Evolutionary conservation across 129 eudicot genomes (phyloP).

Genomic region (Helianthus tuberosus): DNA sequence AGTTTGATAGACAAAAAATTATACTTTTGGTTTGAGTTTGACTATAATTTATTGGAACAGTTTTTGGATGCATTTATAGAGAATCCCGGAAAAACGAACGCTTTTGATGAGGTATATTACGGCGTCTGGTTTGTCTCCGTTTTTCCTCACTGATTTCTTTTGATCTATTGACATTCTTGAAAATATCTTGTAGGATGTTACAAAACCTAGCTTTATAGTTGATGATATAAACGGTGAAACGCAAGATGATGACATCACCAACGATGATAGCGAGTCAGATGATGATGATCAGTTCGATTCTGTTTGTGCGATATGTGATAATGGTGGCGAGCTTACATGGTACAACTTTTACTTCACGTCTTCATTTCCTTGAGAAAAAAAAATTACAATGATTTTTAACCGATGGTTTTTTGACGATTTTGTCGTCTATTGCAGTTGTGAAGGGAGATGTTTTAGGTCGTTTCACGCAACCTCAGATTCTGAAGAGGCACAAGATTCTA

Average conservation of each 20-base stretch:
- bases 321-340: constrained; percentile 72
- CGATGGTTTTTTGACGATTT: constrained; percentile 17
- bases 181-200: constrained; percentile 43
- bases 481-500: constrained; percentile 49
- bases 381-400: background rate
- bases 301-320: constrained; percentile 87
- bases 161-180: constrained; percentile 23
- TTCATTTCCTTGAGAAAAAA: background rate
- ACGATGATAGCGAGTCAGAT: constrained; percentile 52
- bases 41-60: constrained; percentile 39
- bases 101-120: constrained; percentile 54
- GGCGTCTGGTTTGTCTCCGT: constrained; percentile 20
- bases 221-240: constrained; percentile 45
- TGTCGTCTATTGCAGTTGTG: constrained; percentile 50
- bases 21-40: constrained; percentile 14
- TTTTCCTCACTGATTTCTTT: constrained; percentile 9
- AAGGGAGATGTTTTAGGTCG: constrained; percentile 82
- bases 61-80: constrained; percentile 55
- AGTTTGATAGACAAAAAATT: background rate
- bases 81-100: constrained; percentile 56
- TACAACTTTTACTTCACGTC: constrained; percentile 32
- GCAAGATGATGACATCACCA: constrained; percentile 45
- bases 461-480: constrained; percentile 58
- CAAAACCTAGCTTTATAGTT: constrained; percentile 51
- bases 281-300: constrained; percentile 60